Evolutionary conservation across 345 rosid species (phyloP).

Genomic region (Salix dunnii): DNA sequence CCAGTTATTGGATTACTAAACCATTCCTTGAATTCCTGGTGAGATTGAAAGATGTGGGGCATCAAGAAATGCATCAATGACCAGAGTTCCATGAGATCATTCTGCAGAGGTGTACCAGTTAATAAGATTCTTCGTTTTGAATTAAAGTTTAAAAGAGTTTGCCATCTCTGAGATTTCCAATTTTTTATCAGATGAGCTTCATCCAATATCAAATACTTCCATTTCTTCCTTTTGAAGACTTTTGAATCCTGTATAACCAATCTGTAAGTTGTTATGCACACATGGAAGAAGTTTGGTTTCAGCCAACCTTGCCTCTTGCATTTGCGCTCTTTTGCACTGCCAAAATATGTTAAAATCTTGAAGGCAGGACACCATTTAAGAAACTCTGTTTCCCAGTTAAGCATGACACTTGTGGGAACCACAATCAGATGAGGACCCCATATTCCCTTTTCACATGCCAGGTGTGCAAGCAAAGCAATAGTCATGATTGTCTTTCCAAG

Average conservation of each 20-base stretch:
- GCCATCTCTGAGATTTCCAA: slow-evolving; percentile 99
- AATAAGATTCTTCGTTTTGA: slow-evolving; percentile 92
- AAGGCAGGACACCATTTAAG: slow-evolving; percentile 99
- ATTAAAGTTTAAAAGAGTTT: slow-evolving; percentile 94
- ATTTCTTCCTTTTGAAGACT: slow-evolving; percentile 97
- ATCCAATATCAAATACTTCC: slow-evolving; percentile 98
- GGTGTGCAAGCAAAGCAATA: slow-evolving; percentile 94
- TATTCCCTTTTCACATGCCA: slow-evolving; percentile 97
- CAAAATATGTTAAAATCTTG: slow-evolving; percentile 96
- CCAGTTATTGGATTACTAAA: slow-evolving; percentile 97
- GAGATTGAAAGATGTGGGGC: slow-evolving; percentile 99
- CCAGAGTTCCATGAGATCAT: slow-evolving; percentile 99
- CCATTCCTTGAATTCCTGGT: slow-evolving; percentile 99
- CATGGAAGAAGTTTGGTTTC: slow-evolving; percentile 91
- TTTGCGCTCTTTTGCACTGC: slow-evolving; percentile 97
- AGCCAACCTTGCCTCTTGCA: slow-evolving; percentile 99
- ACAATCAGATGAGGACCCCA: slow-evolving; percentile 99
- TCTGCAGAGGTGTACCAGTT: slow-evolving; percentile 98
- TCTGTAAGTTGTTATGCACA: slow-evolving; percentile 96
- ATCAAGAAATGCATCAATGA: slow-evolving; percentile 98
- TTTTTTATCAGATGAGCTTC: slow-evolving; percentile 99
- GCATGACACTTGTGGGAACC: slow-evolving; percentile 99
- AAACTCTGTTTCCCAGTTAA: slow-evolving; percentile 99
- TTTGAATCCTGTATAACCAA: slow-evolving; percentile 95
- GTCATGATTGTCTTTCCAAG: slow-evolving; percentile 99